Percentiles rank a stretch among this genome's conserved stretches.
phyloP scores from a whole-genome alignment of 2,329 filamentous ascomycete species.

The Nannizziopsis arthrosporioides region DNA sequence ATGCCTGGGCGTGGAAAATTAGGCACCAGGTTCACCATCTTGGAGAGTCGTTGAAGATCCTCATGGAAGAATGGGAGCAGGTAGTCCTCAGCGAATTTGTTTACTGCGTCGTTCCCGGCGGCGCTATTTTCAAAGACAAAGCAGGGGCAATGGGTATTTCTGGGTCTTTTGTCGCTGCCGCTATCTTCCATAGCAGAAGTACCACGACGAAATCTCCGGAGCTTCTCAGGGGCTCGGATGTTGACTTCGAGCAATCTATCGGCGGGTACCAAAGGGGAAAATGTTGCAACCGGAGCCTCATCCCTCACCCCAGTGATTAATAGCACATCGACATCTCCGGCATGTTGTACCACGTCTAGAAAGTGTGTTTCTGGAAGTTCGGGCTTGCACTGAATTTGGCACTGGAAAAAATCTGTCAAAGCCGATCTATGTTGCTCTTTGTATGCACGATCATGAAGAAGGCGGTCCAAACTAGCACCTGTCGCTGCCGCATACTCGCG shows the following conservation, averaged over 20 bases:
- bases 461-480: conserved; percentile 37
- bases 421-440: conserved; percentile 49
- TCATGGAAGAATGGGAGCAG: conserved; percentile 40
- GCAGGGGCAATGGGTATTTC: conserved; percentile 15
- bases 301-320: conserved; percentile 55
- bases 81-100: conserved; percentile 32
- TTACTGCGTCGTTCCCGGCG: conserved; percentile 30
- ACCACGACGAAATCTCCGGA: conserved; percentile 29
- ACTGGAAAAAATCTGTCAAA: conserved; percentile 43
- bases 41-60: conserved; percentile 37
- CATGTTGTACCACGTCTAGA: conserved; percentile 33
- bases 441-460: conserved; percentile 46
- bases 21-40: conserved; percentile 41
- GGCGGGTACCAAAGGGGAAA: conserved; percentile 45
- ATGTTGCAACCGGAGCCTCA: conserved; percentile 42
- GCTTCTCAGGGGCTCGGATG: conserved; percentile 34
- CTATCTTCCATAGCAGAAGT: conserved; percentile 14
- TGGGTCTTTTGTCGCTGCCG: conserved; percentile 18
- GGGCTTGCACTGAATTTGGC: conserved; percentile 36
- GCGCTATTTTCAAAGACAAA: conserved; percentile 43
- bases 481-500: conserved; percentile 42
- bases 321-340: conserved; percentile 42
- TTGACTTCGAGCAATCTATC: conserved; percentile 45
- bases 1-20: conserved; percentile 43
- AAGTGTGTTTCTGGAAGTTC: conserved; percentile 43